Conservation (phyloP, 2,329 filamentous ascomycete genomes). For the Dactylellina sp. region DNA sequence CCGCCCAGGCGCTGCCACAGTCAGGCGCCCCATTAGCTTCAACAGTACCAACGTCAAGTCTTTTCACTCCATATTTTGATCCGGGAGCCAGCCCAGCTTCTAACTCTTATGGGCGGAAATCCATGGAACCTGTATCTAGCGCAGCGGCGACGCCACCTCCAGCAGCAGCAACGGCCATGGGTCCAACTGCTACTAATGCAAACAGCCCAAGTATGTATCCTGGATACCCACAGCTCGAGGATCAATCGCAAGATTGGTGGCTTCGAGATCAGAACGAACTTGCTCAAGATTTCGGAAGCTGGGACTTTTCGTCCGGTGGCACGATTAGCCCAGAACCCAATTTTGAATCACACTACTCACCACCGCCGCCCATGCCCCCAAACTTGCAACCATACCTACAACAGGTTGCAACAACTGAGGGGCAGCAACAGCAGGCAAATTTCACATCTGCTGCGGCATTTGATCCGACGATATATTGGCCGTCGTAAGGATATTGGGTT, state of each 20-base stretch:
- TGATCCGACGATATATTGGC: conserved; percentile 47
- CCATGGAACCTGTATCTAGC: conserved; percentile 14
- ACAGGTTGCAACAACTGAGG: conserved; percentile 32
- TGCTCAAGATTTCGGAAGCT: conserved; percentile 69
- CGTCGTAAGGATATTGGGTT: neutral
- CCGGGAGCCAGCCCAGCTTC: conserved; percentile 37
- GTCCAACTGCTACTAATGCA: conserved; percentile 14
- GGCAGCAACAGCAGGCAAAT: conserved; percentile 28
- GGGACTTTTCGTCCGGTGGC: conserved; percentile 53
- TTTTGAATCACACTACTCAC: conserved; percentile 44
- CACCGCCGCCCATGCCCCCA: conserved; percentile 36
- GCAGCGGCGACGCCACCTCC: conserved; percentile 50
- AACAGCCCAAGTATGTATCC: conserved; percentile 57
- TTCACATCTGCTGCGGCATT: conserved; percentile 15
- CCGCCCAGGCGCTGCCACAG: conserved; percentile 32
- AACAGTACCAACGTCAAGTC: conserved; percentile 27
- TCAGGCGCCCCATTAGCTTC: conserved; percentile 7
- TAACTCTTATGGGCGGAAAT: conserved; percentile 25
- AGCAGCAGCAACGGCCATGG: conserved; percentile 34
- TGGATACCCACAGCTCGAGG: conserved; percentile 60
- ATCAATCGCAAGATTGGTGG: conserved; percentile 72
- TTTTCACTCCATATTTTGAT: conserved; percentile 54
- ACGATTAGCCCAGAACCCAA: conserved; percentile 53
- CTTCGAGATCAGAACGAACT: conserved; percentile 73
- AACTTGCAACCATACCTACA: conserved; percentile 42